Evolutionary conservation across 2,329 filamentous ascomycete species (phyloP).

Genomic region (Nigrospora osmanthi): DNA sequence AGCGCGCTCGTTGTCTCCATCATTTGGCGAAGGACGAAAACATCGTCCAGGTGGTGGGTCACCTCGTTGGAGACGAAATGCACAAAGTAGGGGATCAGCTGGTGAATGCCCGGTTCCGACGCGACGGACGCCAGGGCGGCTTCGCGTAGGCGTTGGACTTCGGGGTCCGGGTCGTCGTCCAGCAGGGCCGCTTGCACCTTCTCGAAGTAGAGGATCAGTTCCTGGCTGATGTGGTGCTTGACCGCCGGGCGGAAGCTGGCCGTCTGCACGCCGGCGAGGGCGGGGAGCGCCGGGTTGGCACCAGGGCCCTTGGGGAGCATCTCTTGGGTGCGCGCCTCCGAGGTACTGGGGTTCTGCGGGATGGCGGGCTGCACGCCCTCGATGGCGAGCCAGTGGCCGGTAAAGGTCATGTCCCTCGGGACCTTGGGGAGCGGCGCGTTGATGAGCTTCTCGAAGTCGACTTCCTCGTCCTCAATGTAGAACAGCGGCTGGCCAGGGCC

Average conservation of each 20-base stretch:
- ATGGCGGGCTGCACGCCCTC: constrained; percentile 96
- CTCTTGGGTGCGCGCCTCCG: constrained; percentile 76
- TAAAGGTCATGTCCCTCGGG: constrained; percentile 85
- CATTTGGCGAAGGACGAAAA: constrained; percentile 84
- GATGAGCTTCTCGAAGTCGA: constrained; percentile 98
- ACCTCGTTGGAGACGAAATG: constrained; percentile 95
- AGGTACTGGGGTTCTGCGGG: constrained; percentile 86
- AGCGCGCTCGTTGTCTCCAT: constrained; percentile 84
- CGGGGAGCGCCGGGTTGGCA: constrained; percentile 77
- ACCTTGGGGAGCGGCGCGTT: constrained; percentile 94
- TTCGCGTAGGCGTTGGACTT: constrained; percentile 62
- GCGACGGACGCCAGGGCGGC: constrained; percentile 80
- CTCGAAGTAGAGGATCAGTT: constrained; percentile 93
- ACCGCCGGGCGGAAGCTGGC: constrained; percentile 81
- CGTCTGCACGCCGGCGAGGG: constrained; percentile 76
- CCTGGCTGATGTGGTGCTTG: constrained; percentile 93
- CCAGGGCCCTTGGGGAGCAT: constrained; percentile 84
- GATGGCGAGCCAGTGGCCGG: constrained; percentile 93
- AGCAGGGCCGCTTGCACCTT: constrained; percentile 86
- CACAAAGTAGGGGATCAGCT: constrained; percentile 92
- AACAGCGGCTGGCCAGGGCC: constrained; percentile 91
- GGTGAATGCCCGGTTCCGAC: constrained; percentile 87
- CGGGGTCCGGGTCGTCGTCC: constrained; percentile 79
- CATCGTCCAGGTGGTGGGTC: constrained; percentile 84
- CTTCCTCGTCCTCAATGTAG: constrained; percentile 96